Evolutionary conservation across 163 green algal genomes (phyloP).

Genomic region (Scenedesmus sp.): DNA sequence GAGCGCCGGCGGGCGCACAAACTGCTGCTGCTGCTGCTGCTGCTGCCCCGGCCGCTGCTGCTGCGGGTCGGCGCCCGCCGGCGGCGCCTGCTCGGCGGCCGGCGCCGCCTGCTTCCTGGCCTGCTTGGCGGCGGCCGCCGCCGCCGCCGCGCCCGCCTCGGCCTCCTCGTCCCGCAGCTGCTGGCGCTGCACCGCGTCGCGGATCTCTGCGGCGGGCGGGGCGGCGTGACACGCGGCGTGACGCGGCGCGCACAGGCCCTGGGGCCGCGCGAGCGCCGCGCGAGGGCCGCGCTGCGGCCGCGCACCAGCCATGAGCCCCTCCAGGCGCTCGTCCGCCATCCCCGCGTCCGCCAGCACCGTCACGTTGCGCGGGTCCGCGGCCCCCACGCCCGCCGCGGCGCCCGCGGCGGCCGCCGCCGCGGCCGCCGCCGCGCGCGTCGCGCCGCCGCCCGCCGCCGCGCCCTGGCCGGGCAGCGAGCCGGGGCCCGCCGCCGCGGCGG

Average conservation of each 20-base stretch:
- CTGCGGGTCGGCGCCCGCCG: not conserved
- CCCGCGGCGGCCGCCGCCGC: slow-evolving; percentile 7
- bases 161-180: slow-evolving; percentile 26
- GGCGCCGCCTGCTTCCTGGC: slow-evolving; percentile 4
- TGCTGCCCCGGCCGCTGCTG: slow-evolving; percentile 5
- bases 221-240: too few relatives aligned
- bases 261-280: too few relatives aligned
- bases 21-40: not conserved
- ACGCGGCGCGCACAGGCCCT: too few relatives aligned
- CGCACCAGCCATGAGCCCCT: slow-evolving; percentile 19
- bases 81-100: not conserved
- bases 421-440: not conserved
- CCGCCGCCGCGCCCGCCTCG: slow-evolving; percentile 4
- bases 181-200: slow-evolving; percentile 28
- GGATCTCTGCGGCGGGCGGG: slow-evolving; percentile 28
- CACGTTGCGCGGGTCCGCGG: slow-evolving; percentile 1
- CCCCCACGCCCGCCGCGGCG: slow-evolving; percentile 15
- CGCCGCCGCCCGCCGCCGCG: not conserved
- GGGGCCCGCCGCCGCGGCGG: slow-evolving; percentile 29
- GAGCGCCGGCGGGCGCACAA: not conserved
- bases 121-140: not conserved
- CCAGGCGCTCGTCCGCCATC: not conserved
- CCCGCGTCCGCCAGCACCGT: slow-evolving; percentile 28
- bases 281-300: too few relatives aligned
- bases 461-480: slow-evolving; percentile 4